Conservation (phyloP, 108 stramenopile species). For the Skeletonema grethae region DNA sequence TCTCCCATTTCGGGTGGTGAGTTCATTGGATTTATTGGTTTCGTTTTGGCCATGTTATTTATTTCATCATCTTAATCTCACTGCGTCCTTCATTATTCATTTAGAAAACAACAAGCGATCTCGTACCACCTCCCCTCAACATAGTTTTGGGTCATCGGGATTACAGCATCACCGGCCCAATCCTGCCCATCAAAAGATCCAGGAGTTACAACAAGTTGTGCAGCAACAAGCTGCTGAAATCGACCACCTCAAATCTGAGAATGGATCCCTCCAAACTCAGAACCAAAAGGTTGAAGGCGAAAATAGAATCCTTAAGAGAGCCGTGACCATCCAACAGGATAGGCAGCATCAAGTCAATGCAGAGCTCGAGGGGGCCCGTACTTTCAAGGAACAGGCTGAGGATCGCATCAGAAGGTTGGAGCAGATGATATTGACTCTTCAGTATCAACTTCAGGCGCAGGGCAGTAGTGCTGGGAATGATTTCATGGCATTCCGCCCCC, state of each 20-base stretch:
- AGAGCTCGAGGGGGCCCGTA: slow-evolving; percentile 69
- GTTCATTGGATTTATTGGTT: not conserved
- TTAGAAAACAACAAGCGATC: not conserved
- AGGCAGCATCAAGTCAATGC: slow-evolving; percentile 66
- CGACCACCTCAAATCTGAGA: slow-evolving; percentile 63
- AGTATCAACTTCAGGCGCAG: slow-evolving; percentile 77
- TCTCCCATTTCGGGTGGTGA: slow-evolving; percentile 12
- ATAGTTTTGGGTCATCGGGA: slow-evolving; percentile 7
- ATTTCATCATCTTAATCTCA: not conserved
- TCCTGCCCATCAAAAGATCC: slow-evolving; percentile 24
- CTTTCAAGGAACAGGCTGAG: slow-evolving; percentile 69
- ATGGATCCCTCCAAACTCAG: slow-evolving; percentile 50
- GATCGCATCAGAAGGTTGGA: slow-evolving; percentile 77
- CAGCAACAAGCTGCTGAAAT: slow-evolving; percentile 72
- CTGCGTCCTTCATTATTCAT: not conserved
- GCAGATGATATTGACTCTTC: slow-evolving; percentile 76
- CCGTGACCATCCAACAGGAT: slow-evolving; percentile 85
- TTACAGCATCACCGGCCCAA: slow-evolving; percentile 1
- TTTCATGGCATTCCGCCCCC: slow-evolving; percentile 74
- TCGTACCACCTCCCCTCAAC: slow-evolving; percentile 7
- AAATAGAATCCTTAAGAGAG: slow-evolving; percentile 76
- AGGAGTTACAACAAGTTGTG: slow-evolving; percentile 58
- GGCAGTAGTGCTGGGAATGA: slow-evolving; percentile 60
- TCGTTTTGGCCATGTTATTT: not conserved
- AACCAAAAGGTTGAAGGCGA: slow-evolving; percentile 68